Evolutionary conservation across 1,139 yeast genomes (phyloP).

Genomic region (Candida sp.): DNA sequence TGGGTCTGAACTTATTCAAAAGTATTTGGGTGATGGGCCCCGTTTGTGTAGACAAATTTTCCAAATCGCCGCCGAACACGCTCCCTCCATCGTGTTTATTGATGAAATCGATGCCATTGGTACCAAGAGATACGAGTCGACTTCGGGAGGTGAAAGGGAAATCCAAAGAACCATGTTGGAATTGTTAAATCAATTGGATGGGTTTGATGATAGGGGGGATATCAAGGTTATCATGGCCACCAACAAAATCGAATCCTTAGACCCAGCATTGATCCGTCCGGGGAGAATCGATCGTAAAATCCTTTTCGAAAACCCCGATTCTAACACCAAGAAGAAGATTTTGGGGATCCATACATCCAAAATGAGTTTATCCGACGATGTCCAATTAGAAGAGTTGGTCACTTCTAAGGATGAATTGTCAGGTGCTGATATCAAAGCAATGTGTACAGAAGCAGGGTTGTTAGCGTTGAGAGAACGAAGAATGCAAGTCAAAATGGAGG

Average conservation of each 20-base stretch:
- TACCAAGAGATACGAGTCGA: constrained; percentile 92
- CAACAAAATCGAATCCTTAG: constrained; percentile 90
- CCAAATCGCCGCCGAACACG: constrained; percentile 95
- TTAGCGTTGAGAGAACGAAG: constrained; percentile 96
- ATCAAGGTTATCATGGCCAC: constrained; percentile 99
- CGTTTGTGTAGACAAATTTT: constrained; percentile 91
- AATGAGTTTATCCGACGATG: constrained; percentile 88
- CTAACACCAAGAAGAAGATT: constrained; percentile 90
- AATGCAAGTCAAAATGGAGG: constrained; percentile 97
- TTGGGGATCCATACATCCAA: constrained; percentile 90
- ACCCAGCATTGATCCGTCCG: constrained; percentile 97
- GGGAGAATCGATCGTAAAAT: constrained; percentile 99
- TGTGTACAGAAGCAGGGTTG: constrained; percentile 97
- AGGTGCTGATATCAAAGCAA: constrained; percentile 98
- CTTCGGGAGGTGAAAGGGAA: constrained; percentile 97
- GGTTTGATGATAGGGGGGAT: constrained; percentile 98
- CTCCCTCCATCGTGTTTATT: constrained; percentile 96
- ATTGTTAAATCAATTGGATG: constrained; percentile 92
- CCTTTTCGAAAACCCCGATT: constrained; percentile 93
- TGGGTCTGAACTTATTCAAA: constrained; percentile 95
- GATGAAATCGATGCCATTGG: constrained; percentile 99
- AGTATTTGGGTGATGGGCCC: constrained; percentile 98
- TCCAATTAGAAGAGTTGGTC: constrained; percentile 85
- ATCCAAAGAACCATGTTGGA: constrained; percentile 99
- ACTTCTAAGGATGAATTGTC: constrained; percentile 92